phyloP scores from a whole-genome alignment of 441 rosid species.

The Capsella rubella region DNA sequence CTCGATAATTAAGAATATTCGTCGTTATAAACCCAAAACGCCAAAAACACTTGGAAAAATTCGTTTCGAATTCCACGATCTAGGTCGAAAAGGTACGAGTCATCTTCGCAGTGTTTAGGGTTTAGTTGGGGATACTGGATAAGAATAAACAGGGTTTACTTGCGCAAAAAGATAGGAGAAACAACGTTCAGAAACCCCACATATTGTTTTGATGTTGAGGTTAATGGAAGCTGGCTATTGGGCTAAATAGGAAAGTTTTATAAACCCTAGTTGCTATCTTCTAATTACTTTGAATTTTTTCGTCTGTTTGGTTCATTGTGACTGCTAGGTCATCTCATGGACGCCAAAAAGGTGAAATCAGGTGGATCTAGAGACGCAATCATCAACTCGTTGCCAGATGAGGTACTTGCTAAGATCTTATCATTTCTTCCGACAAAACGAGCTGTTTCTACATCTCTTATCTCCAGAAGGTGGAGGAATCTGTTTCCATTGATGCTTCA shows the following conservation, averaged over 20 bases:
- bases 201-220: background rate
- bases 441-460: background rate
- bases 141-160: background rate
- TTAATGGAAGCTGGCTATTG: too few relatives aligned
- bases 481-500: slow-evolving; percentile 7
- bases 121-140: background rate
- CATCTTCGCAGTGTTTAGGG: background rate
- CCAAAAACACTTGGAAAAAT: too few relatives aligned
- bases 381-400: background rate
- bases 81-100: background rate
- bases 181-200: background rate
- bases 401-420: background rate
- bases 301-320: background rate
- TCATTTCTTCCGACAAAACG: background rate
- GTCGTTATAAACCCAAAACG: too few relatives aligned
- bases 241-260: too few relatives aligned
- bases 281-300: background rate
- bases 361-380: background rate
- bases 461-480: slow-evolving; percentile 19
- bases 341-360: background rate
- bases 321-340: background rate
- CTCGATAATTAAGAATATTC: background rate
- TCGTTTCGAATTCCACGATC: too few relatives aligned
- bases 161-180: background rate
- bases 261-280: background rate